Evolutionary conservation across 2,329 filamentous ascomycete species (phyloP), one percentile per base, ranked within the genome.

Genomic region (Phaeophleospora eucalypticola): DNA sequence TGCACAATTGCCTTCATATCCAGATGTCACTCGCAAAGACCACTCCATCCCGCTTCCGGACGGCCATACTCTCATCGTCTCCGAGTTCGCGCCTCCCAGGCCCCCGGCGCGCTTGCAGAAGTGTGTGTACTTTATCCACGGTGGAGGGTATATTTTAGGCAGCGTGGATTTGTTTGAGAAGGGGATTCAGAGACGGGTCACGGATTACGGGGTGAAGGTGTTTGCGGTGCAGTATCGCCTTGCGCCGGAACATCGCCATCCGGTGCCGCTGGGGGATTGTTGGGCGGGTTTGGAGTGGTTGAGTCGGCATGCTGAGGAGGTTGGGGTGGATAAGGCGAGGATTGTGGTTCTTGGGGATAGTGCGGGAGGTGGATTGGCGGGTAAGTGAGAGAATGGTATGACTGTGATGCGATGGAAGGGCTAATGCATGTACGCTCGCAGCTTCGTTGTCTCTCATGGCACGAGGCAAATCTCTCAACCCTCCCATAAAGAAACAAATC

Each of bases 401-500:
- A n/a, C n/a, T n/a, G n/a, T n/a, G n/a, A n/a, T n/a, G n/a, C n/a
- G n/a, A n/a, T n/a, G n/a, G n/a, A n/a, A n/a, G n/a, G n/a, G n/a
- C n/a, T n/a, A n/a, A n/a, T n/a, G n/a, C n/a, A n/a, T n/a, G n/a
- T n/a, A n/a, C n/a, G n/a, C n/a, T n/a, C n/a, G n/a, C 35, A 42
- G 58, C 54, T n/a, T 58, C 46, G 4, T 33, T 51, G 4, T 45
- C 52, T 9, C 39, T 62, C 7, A 43, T 56, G 37, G 58, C 58
- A n/a, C 51, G 58, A 9, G 57, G 58, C 35, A 45, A 51, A 18
- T 39, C 39, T 2, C 35, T 60, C 9, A 41, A 35, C 4, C 57
- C 55, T 16, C 45, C 48, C 2, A 20, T 60, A 3, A 41, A 43
- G 4, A 60, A 57, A 41, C 66, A 73, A 57, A 61, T 76, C 41